phyloP scores from a whole-genome alignment of 148 eudicot genomes.

The Pouteria glomerata region DNA sequence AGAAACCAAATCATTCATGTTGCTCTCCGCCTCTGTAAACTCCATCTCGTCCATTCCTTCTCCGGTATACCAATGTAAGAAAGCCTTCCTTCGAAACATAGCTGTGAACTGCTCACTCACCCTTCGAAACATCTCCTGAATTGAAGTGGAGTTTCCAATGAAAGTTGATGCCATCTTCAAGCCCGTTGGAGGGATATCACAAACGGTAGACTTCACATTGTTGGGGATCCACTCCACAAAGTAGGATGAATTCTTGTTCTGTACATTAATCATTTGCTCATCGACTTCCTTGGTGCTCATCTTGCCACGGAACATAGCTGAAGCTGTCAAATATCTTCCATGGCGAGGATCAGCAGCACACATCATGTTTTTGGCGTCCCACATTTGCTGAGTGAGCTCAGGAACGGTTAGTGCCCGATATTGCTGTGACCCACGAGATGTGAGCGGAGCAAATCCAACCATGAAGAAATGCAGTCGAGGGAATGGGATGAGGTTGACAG shows the following conservation, averaged over 20 bases:
- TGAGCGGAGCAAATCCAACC: conserved; percentile 31
- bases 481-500: conserved; percentile 27
- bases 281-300: conserved; percentile 61
- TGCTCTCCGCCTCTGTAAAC: conserved; percentile 40
- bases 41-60: conserved; percentile 50
- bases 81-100: conserved; percentile 45
- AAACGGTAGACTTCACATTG: conserved; percentile 55
- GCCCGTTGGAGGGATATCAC: conserved; percentile 56
- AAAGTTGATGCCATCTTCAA: conserved; percentile 49
- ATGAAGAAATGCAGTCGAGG: conserved; percentile 28
- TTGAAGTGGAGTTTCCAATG: conserved; percentile 53
- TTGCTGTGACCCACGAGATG: conserved; percentile 28
- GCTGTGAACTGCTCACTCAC: conserved; percentile 48
- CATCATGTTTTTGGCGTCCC: conserved; percentile 59
- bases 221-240: conserved; percentile 59
- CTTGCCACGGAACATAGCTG: conserved; percentile 54
- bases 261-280: conserved; percentile 53
- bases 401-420: conserved; percentile 22
- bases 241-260: conserved; percentile 58
- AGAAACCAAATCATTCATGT: conserved; percentile 44
- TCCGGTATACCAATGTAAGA: conserved; percentile 47
- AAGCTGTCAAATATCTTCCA: conserved; percentile 46
- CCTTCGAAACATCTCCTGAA: conserved; percentile 46
- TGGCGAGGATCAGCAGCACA: conserved; percentile 60
- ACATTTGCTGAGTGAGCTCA: conserved; percentile 51